Evolutionary conservation across 129 eudicot genomes (phyloP), one percentile per base, ranked within the genome.

Genomic region (Silybum marianum): DNA sequence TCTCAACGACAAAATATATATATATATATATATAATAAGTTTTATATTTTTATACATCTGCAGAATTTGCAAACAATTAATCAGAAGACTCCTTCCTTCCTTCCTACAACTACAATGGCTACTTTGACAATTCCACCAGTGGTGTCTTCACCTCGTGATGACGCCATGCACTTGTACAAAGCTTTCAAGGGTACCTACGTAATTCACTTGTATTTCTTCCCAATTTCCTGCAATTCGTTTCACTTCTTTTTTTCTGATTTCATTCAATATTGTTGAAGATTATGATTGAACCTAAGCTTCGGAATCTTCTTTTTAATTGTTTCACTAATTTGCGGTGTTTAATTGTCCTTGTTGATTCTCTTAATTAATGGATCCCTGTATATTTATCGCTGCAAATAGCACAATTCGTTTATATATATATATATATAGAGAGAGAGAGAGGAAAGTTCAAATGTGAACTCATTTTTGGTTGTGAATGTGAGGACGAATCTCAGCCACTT

Each of bases 161-260:
- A 94, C 71, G 98, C 97, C 74, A 75, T 80, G 83, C 85, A 84
- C 16, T 82, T 94, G 26, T 76, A 91, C 87, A 77, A 77, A 18
- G 96, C 98, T 85, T 94, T 94, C 36, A 92, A 94, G 84, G 98
- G 98, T 94, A 74, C 13, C 36, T 32, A 32, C 6, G 30, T 26
- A n/a, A 26, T 32, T 32, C n/a, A 6, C 19, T 78, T 34, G 10
- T 40, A 24, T 39, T 11, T 10, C 58, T 19, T 48, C 18, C 4
- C 9, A 19, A 26, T 34, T 24, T 18, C 12, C 16, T 9, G 24
- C 62, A 4, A 42, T 78, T 6, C 13, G 4, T 67, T 68, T 67
- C 74, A 32, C 25, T 12, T 38, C 5, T 74, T 54, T 66, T 40
- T 9, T 9, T 9, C 2, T 67, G 22, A 23, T 77, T 65, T 26